Evolutionary conservation across 495 filamentous ascomycete species (phyloP).

Genomic region (Talaromyces borbonicus): DNA sequence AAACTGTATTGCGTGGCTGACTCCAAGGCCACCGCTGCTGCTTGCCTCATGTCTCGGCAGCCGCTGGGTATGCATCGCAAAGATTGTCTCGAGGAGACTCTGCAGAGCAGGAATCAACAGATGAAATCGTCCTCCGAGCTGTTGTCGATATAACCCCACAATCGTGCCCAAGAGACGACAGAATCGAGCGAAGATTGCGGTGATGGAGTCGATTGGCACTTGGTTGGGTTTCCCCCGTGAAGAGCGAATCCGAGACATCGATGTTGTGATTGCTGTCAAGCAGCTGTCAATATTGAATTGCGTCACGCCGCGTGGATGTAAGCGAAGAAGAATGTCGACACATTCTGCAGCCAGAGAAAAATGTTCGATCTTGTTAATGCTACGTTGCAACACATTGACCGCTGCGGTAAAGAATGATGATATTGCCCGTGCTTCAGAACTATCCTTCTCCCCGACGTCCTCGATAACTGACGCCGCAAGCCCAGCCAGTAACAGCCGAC

Average conservation of each 20-base stretch:
- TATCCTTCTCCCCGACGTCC: constrained; percentile 32
- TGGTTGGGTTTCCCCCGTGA: neutral
- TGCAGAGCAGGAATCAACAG: constrained; percentile 55
- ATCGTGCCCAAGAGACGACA: constrained; percentile 48
- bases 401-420: constrained; percentile 27
- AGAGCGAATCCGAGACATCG: constrained; percentile 32
- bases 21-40: constrained; percentile 19
- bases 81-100: constrained; percentile 53
- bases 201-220: neutral
- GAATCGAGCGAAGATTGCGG: constrained; percentile 36
- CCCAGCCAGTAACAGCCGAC: constrained; percentile 28
- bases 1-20: constrained; percentile 52
- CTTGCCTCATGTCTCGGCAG: constrained; percentile 34
- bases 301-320: constrained; percentile 41
- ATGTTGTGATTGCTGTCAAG: constrained; percentile 44
- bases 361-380: constrained; percentile 33
- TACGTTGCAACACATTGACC: constrained; percentile 21
- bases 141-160: constrained; percentile 51
- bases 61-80: too few species aligned
- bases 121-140: constrained; percentile 61
- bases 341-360: constrained; percentile 49
- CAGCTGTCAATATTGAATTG: constrained; percentile 64
- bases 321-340: constrained; percentile 48
- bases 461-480: constrained; percentile 26
- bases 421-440: constrained; percentile 22